Conservation (phyloP, 2,329 filamentous ascomycete species). For the Akanthomyces dipterigenus region DNA sequence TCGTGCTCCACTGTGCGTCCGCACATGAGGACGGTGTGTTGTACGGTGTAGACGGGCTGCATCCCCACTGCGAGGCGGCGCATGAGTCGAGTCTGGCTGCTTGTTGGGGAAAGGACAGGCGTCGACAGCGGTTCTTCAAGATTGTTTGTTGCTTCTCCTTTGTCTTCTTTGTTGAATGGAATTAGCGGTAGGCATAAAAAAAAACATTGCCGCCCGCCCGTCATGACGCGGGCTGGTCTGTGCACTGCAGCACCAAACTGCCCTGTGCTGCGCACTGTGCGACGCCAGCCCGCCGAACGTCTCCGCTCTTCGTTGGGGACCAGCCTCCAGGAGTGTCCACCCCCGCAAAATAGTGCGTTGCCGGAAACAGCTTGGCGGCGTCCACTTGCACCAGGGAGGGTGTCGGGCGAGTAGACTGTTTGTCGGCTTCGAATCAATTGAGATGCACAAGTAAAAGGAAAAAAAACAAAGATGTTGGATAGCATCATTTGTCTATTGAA, state of each 20-base stretch:
- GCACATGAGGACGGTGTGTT: not conserved
- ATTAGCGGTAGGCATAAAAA: not conserved
- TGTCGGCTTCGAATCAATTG: no score
- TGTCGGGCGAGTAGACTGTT: no score
- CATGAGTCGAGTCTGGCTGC: not conserved
- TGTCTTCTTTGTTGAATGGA: not conserved
- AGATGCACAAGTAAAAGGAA: no score
- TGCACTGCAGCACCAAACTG: no score
- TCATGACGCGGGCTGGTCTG: not conserved
- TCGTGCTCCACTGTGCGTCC: not conserved
- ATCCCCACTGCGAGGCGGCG: not conserved
- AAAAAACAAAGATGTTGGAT: no score
- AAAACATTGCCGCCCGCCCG: not conserved
- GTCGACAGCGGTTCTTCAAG: no score
- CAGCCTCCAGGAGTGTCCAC: constrained; percentile 5
- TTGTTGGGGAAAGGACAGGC: no score
- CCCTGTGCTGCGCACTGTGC: not conserved
- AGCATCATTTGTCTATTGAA: no score
- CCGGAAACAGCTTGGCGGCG: constrained; percentile 7
- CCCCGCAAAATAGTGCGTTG: constrained; percentile 9
- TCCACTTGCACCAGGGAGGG: no score
- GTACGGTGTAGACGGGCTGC: not conserved
- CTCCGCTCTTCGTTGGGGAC: not conserved
- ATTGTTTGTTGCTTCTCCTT: not conserved
- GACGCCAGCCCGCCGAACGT: no score